phyloP scores from a whole-genome alignment of 495 filamentous ascomycete genomes.

The Penicillium malachiteum region DNA sequence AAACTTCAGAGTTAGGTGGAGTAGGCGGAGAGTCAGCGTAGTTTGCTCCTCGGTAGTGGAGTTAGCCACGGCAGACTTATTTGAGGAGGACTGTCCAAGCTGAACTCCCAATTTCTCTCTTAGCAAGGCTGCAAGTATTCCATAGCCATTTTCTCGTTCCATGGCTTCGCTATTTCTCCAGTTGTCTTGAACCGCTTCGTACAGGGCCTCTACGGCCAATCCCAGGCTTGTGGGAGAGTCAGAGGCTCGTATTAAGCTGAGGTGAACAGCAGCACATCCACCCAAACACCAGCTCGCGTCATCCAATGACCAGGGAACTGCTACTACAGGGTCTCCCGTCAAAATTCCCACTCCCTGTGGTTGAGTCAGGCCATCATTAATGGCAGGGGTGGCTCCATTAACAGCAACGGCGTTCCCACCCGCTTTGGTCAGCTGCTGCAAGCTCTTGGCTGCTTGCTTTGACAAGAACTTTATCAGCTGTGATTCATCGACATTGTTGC shows the following conservation, averaged over 20 bases:
- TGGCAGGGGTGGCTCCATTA: slow-evolving; percentile 81
- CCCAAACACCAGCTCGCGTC: slow-evolving; percentile 91
- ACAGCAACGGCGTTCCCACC: slow-evolving; percentile 78
- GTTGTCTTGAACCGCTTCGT: slow-evolving; percentile 77
- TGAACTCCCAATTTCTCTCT: slow-evolving; percentile 67
- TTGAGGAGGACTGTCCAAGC: slow-evolving; percentile 26
- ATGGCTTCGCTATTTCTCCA: slow-evolving; percentile 99
- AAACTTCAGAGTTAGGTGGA: slow-evolving; percentile 77
- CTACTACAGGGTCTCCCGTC: slow-evolving; percentile 79
- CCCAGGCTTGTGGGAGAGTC: slow-evolving; percentile 64
- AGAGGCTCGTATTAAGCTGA: slow-evolving; percentile 80
- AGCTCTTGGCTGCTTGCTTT: slow-evolving; percentile 65
- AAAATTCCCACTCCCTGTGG: slow-evolving; percentile 77
- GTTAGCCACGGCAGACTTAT: slow-evolving; percentile 35
- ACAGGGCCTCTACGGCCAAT: slow-evolving; percentile 78
- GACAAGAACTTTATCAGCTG: slow-evolving; percentile 75
- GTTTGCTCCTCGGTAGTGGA: slow-evolving; percentile 52
- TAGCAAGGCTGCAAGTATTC: slow-evolving; percentile 75
- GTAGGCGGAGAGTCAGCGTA: slow-evolving; percentile 64
- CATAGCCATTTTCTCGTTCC: slow-evolving; percentile 93
- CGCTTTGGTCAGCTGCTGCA: slow-evolving; percentile 69
- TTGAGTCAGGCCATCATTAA: slow-evolving; percentile 82
- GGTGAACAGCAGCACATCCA: slow-evolving; percentile 77
- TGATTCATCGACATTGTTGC: slow-evolving; percentile 66
- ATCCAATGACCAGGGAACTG: slow-evolving; percentile 78